phyloP scores from a whole-genome alignment of 2,329 filamentous ascomycete species.

The Xylaria digitata region DNA sequence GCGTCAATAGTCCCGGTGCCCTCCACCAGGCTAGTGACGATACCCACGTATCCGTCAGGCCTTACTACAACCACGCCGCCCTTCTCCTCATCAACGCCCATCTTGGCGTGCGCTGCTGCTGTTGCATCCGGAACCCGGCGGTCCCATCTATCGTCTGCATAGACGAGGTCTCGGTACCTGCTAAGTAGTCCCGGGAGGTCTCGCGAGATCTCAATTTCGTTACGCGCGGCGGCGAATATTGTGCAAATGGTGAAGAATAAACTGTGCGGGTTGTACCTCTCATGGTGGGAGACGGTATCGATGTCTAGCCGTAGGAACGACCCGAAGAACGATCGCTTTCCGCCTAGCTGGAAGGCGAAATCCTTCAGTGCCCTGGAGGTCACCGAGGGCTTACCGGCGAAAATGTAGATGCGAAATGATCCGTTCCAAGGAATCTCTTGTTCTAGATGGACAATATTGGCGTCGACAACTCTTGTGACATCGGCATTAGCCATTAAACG shows the following conservation, averaged over 20 bases:
- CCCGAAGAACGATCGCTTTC: slow-evolving; percentile 77
- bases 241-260: slow-evolving; percentile 83
- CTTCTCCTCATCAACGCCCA: slow-evolving; percentile 78
- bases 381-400: slow-evolving; percentile 74
- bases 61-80: slow-evolving; percentile 86
- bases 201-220: slow-evolving; percentile 76
- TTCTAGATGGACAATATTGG: slow-evolving; percentile 90
- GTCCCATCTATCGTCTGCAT: slow-evolving; percentile 86
- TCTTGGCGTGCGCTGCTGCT: slow-evolving; percentile 85
- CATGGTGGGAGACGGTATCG: slow-evolving; percentile 75
- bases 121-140: slow-evolving; percentile 73
- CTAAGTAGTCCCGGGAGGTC: slow-evolving; percentile 77
- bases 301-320: slow-evolving; percentile 72
- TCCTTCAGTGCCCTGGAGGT: slow-evolving; percentile 75
- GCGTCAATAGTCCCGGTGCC: slow-evolving; percentile 83
- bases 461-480: slow-evolving; percentile 87
- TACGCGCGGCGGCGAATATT: slow-evolving; percentile 75
- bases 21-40: slow-evolving; percentile 78
- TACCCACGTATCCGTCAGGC: slow-evolving; percentile 87
- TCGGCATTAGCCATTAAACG: slow-evolving; percentile 81
- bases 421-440: slow-evolving; percentile 91
- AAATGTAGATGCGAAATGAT: slow-evolving; percentile 86
- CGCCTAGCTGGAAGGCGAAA: slow-evolving; percentile 72
- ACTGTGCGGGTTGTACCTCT: slow-evolving; percentile 86
- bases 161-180: slow-evolving; percentile 83